phyloP scores from a whole-genome alignment of 495 filamentous ascomycete genomes.

The Aspergillus carlsbadensis region DNA sequence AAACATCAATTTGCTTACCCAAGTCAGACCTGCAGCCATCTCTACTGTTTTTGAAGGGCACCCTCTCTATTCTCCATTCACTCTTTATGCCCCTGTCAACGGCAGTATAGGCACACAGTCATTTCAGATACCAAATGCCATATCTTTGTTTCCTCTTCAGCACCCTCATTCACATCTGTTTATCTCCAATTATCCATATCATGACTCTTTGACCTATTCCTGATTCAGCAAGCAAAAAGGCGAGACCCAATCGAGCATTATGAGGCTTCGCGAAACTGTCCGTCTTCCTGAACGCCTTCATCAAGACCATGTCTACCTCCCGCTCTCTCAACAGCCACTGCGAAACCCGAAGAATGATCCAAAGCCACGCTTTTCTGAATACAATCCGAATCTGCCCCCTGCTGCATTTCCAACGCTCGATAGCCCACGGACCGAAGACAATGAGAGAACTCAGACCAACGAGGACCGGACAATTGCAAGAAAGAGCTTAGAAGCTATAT shows the following conservation, averaged over 20 bases:
- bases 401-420: slow-evolving; percentile 45
- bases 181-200: neutral
- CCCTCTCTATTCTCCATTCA: neutral
- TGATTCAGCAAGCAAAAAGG: neutral
- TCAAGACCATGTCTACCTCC: neutral
- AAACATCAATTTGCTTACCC: too few species aligned
- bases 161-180: neutral
- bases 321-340: neutral
- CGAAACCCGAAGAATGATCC: neutral
- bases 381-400: slow-evolving; percentile 40
- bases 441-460: neutral
- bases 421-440: slow-evolving; percentile 9
- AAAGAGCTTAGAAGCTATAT: neutral
- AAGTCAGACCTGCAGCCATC: neutral
- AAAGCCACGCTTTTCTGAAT: slow-evolving; percentile 23
- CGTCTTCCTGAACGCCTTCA: slow-evolving; percentile 19
- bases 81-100: neutral
- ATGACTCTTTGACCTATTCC: neutral
- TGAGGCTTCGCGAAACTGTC: slow-evolving; percentile 24
- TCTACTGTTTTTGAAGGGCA: neutral
- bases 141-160: neutral
- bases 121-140: neutral
- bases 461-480: neutral
- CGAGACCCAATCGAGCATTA: neutral
- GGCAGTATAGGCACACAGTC: neutral